Percentiles rank a stretch among this genome's conserved stretches.
phyloP scores from a whole-genome alignment of 345 rosid genomes.

The Salix dunnii region DNA sequence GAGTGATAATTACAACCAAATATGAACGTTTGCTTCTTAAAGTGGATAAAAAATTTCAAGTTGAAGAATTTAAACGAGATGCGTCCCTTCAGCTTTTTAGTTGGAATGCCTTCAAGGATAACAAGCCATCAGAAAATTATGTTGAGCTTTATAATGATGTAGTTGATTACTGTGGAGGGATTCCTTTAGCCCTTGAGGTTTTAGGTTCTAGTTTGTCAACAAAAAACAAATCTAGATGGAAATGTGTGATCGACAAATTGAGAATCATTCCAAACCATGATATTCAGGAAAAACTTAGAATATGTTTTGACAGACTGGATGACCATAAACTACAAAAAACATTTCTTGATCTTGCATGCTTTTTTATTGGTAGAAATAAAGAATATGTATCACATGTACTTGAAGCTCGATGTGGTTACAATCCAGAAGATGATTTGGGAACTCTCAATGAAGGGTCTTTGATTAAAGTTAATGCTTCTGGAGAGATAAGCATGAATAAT shows the following conservation, averaged over 20 bases:
- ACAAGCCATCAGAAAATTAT: not conserved
- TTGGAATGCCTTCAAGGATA: conserved; percentile 9
- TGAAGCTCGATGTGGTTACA: too few relatives aligned
- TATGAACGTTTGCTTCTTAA: not conserved
- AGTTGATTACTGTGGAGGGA: not conserved
- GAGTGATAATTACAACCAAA: conserved; percentile 6
- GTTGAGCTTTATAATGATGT: not conserved
- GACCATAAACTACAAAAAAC: too few relatives aligned
- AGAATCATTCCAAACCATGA: too few relatives aligned
- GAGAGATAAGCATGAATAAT: too few relatives aligned
- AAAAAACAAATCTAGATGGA: not conserved
- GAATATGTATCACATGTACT: too few relatives aligned
- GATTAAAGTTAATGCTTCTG: too few relatives aligned
- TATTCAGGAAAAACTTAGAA: too few relatives aligned
- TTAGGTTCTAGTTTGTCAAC: conserved; percentile 4
- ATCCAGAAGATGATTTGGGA: too few relatives aligned
- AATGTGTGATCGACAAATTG: not conserved
- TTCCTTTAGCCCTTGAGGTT: conserved; percentile 14
- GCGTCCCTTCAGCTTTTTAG: conserved; percentile 7
- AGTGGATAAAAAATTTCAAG: not conserved
- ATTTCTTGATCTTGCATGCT: too few relatives aligned
- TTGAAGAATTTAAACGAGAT: not conserved
- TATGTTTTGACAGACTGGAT: too few relatives aligned
- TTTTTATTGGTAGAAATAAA: too few relatives aligned
- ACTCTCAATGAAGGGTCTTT: too few relatives aligned